A percentile compares a stretch with the other conserved stretches of the same genome.
Evolutionary conservation across 2,329 filamentous ascomycete genomes (phyloP).

Genomic region (Sporothrix brasiliensis): DNA sequence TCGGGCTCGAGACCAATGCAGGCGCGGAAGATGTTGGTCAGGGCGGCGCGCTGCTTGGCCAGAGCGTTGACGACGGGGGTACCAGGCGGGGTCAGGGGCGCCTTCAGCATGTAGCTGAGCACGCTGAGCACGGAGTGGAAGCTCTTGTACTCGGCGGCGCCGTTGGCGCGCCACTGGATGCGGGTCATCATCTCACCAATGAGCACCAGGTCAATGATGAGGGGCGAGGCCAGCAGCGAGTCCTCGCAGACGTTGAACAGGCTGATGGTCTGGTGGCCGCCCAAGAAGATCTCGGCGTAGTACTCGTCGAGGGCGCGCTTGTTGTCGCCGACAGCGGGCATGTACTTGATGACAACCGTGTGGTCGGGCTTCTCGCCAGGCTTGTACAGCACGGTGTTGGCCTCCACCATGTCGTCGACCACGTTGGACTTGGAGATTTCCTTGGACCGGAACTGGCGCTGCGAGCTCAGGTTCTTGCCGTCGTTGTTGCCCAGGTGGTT

Average conservation of each 20-base stretch:
- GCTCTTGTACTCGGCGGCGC: conserved; percentile 73
- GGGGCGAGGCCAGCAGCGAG: conserved; percentile 88
- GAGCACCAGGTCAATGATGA: conserved; percentile 95
- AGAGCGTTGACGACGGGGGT: conserved; percentile 95
- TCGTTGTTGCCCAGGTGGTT: conserved; percentile 99
- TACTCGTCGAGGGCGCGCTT: conserved; percentile 99
- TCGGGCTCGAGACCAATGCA: conserved; percentile 96
- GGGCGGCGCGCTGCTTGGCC: conserved; percentile 89
- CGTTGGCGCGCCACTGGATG: conserved; percentile 80
- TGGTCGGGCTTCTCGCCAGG: conserved; percentile 95
- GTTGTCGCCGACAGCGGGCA: conserved; percentile 98
- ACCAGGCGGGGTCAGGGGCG: conserved; percentile 88
- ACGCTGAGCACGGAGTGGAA: conserved; percentile 98
- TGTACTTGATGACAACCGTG: conserved; percentile 99
- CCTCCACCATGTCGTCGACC: conserved; percentile 98
- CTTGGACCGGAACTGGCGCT: conserved; percentile 98
- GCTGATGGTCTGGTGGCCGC: conserved; percentile 96
- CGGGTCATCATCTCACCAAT: conserved; percentile 98
- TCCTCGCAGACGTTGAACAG: conserved; percentile 99
- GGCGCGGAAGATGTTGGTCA: conserved; percentile 98
- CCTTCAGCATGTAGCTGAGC: conserved; percentile 98
- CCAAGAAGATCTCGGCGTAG: conserved; percentile 98
- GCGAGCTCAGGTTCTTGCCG: conserved; percentile 96
- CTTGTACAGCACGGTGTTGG: conserved; percentile 88
- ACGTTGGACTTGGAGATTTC: conserved; percentile 99